Evolutionary conservation across 106 monocot genomes (phyloP), one percentile per base, ranked within the genome.

Genomic region (Platanthera guangdongensis): DNA sequence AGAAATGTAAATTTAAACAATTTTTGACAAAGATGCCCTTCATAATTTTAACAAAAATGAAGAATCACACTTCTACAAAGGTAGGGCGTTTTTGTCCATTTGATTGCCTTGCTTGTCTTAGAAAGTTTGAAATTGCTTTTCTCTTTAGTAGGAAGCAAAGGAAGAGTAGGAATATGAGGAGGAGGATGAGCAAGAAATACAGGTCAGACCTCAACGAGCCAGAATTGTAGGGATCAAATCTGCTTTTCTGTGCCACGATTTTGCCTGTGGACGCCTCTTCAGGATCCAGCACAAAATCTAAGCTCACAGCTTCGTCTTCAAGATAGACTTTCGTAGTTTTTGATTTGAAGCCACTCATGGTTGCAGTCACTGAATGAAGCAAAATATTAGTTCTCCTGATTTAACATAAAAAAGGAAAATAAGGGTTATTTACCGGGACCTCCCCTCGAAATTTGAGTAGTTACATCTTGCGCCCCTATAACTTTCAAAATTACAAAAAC

Each of bases 281-380:
- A 46, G 88, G 91, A 51, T 84, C 80, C 52, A 99, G 80, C 75
- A 99, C 77, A 71, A 99, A 99, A 81, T 99, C 97, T 75, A 99
- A 77, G 79, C 62, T 89, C 53, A 82, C 59, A 19, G 85, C 82
- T 68, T 85, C 83, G 16, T 85, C 82, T 64, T 73, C 85, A 52
- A 94, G 73, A 30, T 82, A 9, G 70, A 92, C 87, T n/a, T 64
- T 79, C 52, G 92, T 94, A 14, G 83, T 71, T 83, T 92, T 99
- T 30, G 88, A 74, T 74, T 73, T 46, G 77, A 80, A 94, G 5
- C 97, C 97, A 71, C 84, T 67, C 83, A 90, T 80, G 0, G 87
- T 84, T 21, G 84, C 94, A 1, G 79, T 73, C 45, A 94, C 96
- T 97, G 83, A 78, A 85, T 73, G 19, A 62, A 71, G 4, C 2